Base-by-base conservation (phyloP, 1,284 basidiomycete species). In the Austroboletus novae-zelandiae region DNA sequence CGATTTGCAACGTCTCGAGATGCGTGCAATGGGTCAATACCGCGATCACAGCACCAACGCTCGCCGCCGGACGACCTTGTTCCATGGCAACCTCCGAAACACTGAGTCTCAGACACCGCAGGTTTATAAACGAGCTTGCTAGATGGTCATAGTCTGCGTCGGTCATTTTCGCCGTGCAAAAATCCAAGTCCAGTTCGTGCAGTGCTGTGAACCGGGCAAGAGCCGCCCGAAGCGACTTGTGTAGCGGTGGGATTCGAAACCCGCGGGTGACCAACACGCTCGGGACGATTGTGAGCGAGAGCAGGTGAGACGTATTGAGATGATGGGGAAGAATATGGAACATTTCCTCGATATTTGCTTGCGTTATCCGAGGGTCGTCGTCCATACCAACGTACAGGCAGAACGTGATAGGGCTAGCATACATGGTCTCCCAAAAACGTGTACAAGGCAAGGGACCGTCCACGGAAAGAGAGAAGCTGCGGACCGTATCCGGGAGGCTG, bases 1-100 rank as follows among this genome's bases (percentile, higher is more conserved):
- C 20, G 42, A 59, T 49, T 15, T 60, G 50, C 39, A 59, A 25
- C n/a, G 27, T 49, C 45, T 61, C 51, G 40, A 59, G 58, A 17
- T 43, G 25, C 39, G n/a, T 5, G 11, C 58, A 62, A 11, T 23
- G 4, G 4, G 11, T 29, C 41, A 62, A 29, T 11, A 62, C 25
- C 7, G 44, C 39, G 23, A 59, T 18, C 31, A 58, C 47, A 9
- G 61, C 58, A 1, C 14, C 31, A 4, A 52, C n/a, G 5, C 44
- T 59, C 0, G 61, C 56, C 4, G 11, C 35, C 11, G 56, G 58
- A n/a, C 37, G 27, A 4, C 30, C n/a, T 7, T 20, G 51, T 32
- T 23, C 9, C 31, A 44, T 40, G n/a, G 23, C 40, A 0, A 31
- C 31, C 20, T 35, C 31, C 20, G 40, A 47, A 6, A 58, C 60